A percentile compares a stretch with the other conserved stretches of the same genome.
Evolutionary conservation across 352 stramenopile genomes (phyloP).

Genomic region (Globisporangium parvum): DNA sequence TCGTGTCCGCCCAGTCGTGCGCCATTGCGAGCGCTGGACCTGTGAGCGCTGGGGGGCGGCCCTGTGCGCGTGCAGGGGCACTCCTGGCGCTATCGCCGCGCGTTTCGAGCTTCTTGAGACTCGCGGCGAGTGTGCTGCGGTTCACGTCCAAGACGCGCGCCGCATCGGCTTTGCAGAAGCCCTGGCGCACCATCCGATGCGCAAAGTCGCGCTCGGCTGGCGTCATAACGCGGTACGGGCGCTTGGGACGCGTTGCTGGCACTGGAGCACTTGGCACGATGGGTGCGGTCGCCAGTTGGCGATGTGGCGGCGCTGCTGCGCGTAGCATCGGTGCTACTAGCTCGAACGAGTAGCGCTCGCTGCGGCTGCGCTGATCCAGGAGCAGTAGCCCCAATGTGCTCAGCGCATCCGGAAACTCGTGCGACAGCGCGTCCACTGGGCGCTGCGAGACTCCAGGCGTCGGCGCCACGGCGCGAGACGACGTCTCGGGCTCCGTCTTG

Average conservation of each 20-base stretch:
- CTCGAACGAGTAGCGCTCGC: too few relatives aligned
- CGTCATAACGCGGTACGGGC: slow-evolving; percentile 3
- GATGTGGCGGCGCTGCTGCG: too few relatives aligned
- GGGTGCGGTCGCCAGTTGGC: too few relatives aligned
- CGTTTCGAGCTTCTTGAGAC: slow-evolving; percentile 1
- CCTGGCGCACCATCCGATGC: slow-evolving; percentile 1
- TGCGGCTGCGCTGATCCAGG: too few relatives aligned
- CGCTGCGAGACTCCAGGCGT: background rate
- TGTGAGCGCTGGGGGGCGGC: slow-evolving; percentile 1
- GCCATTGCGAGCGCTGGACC: background rate
- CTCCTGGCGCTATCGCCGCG: background rate
- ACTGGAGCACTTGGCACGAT: too few relatives aligned
- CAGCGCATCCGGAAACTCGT: too few relatives aligned
- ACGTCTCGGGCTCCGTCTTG: background rate
- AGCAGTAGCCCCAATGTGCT: too few relatives aligned
- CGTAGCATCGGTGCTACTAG: too few relatives aligned
- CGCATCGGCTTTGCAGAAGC: background rate
- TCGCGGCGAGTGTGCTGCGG: slow-evolving; percentile 3
- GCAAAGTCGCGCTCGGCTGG: slow-evolving; percentile 2
- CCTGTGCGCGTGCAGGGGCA: background rate
- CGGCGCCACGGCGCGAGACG: too few relatives aligned
- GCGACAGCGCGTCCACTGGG: too few relatives aligned
- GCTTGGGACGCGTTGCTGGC: background rate
- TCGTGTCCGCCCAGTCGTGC: slow-evolving; percentile 1
- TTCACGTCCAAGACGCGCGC: slow-evolving; percentile 4